A percentile compares a stretch with the other conserved stretches of the same genome.
Evolutionary conservation across 805 yeast species (phyloP).

Genomic region (Metschnikowia lunata): DNA sequence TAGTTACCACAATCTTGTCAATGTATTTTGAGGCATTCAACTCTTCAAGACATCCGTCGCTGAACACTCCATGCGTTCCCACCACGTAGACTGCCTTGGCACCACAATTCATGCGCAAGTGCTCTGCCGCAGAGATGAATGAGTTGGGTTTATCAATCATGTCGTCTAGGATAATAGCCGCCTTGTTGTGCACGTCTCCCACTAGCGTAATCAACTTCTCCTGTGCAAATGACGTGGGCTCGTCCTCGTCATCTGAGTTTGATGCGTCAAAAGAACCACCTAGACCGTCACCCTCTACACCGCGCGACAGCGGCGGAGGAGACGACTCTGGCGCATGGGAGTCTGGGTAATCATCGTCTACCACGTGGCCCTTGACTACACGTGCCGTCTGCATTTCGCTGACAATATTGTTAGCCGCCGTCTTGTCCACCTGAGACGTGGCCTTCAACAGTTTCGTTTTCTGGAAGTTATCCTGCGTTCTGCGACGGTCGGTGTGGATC

Average conservation of each 20-base stretch:
- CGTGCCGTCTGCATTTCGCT: constrained; percentile 92
- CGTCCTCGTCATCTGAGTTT: constrained; percentile 88
- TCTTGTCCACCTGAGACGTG: constrained; percentile 29
- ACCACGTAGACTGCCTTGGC: constrained; percentile 86
- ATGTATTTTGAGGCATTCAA: constrained; percentile 76
- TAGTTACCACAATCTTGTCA: constrained; percentile 90
- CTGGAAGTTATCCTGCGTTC: constrained; percentile 62
- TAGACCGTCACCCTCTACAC: constrained; percentile 49
- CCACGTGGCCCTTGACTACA: constrained; percentile 94
- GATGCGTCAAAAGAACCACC: constrained; percentile 77
- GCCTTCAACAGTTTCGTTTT: constrained; percentile 39
- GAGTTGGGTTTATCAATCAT: constrained; percentile 95
- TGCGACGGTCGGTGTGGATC: constrained; percentile 97
- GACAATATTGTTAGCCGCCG: constrained; percentile 64
- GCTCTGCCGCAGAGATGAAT: constrained; percentile 97
- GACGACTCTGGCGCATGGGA: constrained; percentile 1
- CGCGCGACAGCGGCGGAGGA: constrained; percentile 12
- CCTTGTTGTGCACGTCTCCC: constrained; percentile 88
- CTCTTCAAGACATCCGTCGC: constrained; percentile 78
- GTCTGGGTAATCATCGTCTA: constrained; percentile 68
- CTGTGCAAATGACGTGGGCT: constrained; percentile 51
- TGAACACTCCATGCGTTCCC: constrained; percentile 94
- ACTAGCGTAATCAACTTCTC: constrained; percentile 94
- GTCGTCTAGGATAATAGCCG: constrained; percentile 93
- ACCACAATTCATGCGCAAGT: constrained; percentile 91